Conservation (phyloP, 768 basidiomycete species). For the Coprinopsis sp. region DNA sequence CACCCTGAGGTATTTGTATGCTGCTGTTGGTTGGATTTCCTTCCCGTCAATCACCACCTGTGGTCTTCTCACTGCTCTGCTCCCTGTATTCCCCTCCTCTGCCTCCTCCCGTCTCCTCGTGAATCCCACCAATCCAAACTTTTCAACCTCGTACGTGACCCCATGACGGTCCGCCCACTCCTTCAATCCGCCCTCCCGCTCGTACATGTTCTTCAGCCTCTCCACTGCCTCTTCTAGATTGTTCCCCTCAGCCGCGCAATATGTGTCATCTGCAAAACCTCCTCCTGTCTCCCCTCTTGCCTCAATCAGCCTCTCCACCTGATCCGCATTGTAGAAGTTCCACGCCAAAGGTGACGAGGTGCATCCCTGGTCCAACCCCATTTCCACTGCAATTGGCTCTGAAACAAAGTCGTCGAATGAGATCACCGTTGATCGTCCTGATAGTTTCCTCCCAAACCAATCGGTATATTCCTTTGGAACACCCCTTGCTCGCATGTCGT, state of each 20-base stretch:
- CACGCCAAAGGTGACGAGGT: constrained; percentile 21
- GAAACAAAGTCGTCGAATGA: constrained; percentile 25
- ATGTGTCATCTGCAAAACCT: background rate
- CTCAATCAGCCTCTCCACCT: constrained; percentile 12
- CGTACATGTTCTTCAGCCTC: background rate
- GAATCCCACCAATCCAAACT: constrained; percentile 10
- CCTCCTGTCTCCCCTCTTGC: background rate
- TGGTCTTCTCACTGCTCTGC: background rate
- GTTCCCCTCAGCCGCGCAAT: background rate
- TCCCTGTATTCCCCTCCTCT: background rate
- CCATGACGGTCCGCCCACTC: constrained; percentile 11
- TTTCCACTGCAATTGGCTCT: constrained; percentile 8
- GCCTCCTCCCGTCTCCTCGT: background rate
- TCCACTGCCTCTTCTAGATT: background rate
- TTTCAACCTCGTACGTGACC: constrained; percentile 9
- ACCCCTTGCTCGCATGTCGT: constrained; percentile 18
- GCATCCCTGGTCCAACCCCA: constrained; percentile 24
- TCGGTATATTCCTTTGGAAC: constrained; percentile 18
- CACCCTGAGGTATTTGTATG: constrained; percentile 6
- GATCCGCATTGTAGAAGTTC: constrained; percentile 19
- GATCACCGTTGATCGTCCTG: constrained; percentile 15
- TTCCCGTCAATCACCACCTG: background rate
- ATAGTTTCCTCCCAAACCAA: constrained; percentile 14
- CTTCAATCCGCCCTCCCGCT: constrained; percentile 5
- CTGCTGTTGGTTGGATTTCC: background rate